Conservation (phyloP, 2,329 filamentous ascomycete species). For the Apiospora hydei region DNA sequence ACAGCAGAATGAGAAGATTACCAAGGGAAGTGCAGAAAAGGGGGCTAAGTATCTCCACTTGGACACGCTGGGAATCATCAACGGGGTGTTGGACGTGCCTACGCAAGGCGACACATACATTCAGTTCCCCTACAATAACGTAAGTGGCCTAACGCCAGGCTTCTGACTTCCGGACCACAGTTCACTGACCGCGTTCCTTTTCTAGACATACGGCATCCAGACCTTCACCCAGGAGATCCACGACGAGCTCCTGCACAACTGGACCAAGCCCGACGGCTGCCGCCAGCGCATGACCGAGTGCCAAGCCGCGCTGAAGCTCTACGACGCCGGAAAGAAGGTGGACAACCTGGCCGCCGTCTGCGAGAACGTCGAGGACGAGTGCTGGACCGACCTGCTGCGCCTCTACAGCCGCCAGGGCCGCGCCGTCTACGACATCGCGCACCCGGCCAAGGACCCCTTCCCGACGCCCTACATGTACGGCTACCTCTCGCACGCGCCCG, state of each 20-base stretch:
- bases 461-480: slow-evolving; percentile 59
- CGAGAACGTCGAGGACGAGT: neutral
- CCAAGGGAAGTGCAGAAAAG: slow-evolving; percentile 39
- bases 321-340: neutral
- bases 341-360: neutral
- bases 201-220: slow-evolving; percentile 26
- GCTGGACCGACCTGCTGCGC: neutral
- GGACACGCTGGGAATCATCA: slow-evolving; percentile 60
- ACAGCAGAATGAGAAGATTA: slow-evolving; percentile 42
- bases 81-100: slow-evolving; percentile 60
- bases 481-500: slow-evolving; percentile 59
- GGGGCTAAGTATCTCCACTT: slow-evolving; percentile 41
- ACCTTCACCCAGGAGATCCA: slow-evolving; percentile 26
- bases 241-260: slow-evolving; percentile 22
- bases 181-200: neutral
- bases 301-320: slow-evolving; percentile 25
- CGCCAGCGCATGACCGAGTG: slow-evolving; percentile 20
- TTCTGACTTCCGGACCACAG: neutral
- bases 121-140: slow-evolving; percentile 54
- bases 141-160: slow-evolving; percentile 38
- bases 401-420: slow-evolving; percentile 26
- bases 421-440: slow-evolving; percentile 37
- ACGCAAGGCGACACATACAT: slow-evolving; percentile 52
- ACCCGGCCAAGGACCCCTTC: slow-evolving; percentile 56
- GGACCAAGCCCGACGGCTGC: slow-evolving; percentile 26